A percentile compares a stretch with the other conserved stretches of the same genome.
Conservation (phyloP, 78 protist genomes). For the Pelomyxa schiedti region DNA sequence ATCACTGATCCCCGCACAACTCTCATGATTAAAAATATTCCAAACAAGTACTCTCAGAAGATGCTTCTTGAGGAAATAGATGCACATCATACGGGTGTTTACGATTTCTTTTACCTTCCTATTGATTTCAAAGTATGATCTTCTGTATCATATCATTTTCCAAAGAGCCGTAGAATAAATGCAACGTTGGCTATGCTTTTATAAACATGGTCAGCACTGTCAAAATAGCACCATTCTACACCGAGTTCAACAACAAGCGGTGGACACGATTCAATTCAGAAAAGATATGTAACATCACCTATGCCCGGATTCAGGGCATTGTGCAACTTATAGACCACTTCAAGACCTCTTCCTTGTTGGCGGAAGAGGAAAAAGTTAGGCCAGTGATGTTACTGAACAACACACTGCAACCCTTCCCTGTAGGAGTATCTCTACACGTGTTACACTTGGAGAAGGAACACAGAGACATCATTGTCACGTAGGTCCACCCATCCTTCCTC, state of each 20-base stretch:
- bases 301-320: slow-evolving; percentile 59
- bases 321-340: slow-evolving; percentile 15
- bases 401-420: no score
- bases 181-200: slow-evolving; percentile 79
- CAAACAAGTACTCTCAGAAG: slow-evolving; percentile 64
- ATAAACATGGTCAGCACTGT: slow-evolving; percentile 47
- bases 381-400: slow-evolving; percentile 27
- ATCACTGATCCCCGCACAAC: slow-evolving; percentile 63
- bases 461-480: no score
- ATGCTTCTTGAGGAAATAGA: slow-evolving; percentile 42
- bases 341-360: not conserved
- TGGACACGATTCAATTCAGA: slow-evolving; percentile 68
- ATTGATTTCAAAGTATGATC: no score
- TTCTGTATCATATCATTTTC: no score
- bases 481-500: no score
- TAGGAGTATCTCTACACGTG: no score
- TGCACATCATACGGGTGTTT: slow-evolving; percentile 44
- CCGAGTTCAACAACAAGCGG: slow-evolving; percentile 28
- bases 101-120: slow-evolving; percentile 76
- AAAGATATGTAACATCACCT: slow-evolving; percentile 67
- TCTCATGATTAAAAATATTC: slow-evolving; percentile 73
- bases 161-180: no score
- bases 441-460: no score
- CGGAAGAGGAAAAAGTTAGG: not conserved
- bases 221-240: slow-evolving; percentile 24